Evolutionary conservation across 2,329 filamentous ascomycete genomes (phyloP).

Genomic region (Colletotrichum ledebouriae): DNA sequence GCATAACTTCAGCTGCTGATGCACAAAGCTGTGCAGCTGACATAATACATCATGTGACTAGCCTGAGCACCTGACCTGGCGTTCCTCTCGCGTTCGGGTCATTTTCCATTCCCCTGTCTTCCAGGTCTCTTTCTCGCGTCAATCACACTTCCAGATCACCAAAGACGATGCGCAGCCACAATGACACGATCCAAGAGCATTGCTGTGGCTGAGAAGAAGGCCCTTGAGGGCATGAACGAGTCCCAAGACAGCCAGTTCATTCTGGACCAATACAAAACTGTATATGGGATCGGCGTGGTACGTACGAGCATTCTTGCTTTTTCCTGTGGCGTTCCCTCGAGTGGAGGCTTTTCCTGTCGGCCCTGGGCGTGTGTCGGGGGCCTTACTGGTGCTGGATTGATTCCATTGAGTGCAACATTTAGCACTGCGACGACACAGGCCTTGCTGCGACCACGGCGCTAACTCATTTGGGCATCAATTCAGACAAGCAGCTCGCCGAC

Average conservation of each 20-base stretch:
- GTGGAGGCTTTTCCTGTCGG: conserved; percentile 23
- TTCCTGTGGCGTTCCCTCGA: conserved; percentile 37
- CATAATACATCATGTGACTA: not conserved
- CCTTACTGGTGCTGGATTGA: conserved; percentile 28
- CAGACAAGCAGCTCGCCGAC: conserved; percentile 43
- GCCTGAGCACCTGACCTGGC: conserved; percentile 10
- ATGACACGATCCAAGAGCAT: conserved; percentile 51
- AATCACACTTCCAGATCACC: not conserved
- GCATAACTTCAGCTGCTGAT: not conserved
- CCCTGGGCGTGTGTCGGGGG: conserved; percentile 30
- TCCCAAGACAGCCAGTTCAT: conserved; percentile 61
- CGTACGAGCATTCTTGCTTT: conserved; percentile 46
- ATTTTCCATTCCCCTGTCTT: not conserved
- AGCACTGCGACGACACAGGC: conserved; percentile 38
- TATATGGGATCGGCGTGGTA: conserved; percentile 57
- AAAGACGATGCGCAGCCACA: conserved; percentile 27
- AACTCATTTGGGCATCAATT: conserved; percentile 27
- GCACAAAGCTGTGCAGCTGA: not conserved
- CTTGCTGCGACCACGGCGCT: conserved; percentile 29
- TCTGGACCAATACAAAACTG: conserved; percentile 53
- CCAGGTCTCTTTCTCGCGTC: conserved; percentile 10
- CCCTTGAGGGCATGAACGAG: conserved; percentile 51
- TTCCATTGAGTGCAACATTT: conserved; percentile 18
- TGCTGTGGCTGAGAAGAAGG: conserved; percentile 47
- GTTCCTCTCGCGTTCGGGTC: not conserved